phyloP scores from a whole-genome alignment of 2,329 filamentous ascomycete species.

The Thelonectria blattea region DNA sequence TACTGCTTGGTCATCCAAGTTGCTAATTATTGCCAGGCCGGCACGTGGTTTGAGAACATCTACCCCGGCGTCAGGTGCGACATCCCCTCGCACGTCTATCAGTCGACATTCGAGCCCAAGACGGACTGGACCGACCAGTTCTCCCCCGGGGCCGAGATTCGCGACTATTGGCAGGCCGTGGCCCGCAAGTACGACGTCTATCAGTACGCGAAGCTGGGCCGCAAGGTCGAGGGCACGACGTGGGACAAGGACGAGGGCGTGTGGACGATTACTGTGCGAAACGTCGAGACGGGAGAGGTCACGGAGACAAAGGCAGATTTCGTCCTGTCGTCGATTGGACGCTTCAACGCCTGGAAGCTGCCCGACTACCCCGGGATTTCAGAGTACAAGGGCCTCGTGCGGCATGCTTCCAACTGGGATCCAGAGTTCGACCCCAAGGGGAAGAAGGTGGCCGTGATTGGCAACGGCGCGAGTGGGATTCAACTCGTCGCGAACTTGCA shows the following conservation, averaged over 20 bases:
- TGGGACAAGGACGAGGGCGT: conserved; percentile 60
- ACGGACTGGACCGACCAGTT: conserved; percentile 73
- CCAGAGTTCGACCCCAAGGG: conserved; percentile 53
- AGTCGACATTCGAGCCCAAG: conserved; percentile 71
- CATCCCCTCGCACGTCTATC: conserved; percentile 73
- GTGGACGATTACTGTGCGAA: conserved; percentile 61
- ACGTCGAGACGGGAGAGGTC: conserved; percentile 46
- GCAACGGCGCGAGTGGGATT: conserved; percentile 67
- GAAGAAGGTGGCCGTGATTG: conserved; percentile 64
- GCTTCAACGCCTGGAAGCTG: conserved; percentile 70
- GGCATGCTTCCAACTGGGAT: conserved; percentile 69
- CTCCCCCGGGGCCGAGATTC: conserved; percentile 70
- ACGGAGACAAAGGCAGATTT: conserved; percentile 61
- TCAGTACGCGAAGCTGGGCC: conserved; percentile 59
- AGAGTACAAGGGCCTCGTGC: conserved; percentile 59
- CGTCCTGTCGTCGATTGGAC: conserved; percentile 67
- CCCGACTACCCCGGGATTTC: conserved; percentile 65
- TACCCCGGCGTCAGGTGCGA: conserved; percentile 73
- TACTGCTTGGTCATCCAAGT: neutral
- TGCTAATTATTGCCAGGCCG: conserved; percentile 44
- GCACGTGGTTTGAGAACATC: conserved; percentile 61
- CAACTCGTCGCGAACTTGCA: conserved; percentile 63
- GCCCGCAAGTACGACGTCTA: conserved; percentile 71
- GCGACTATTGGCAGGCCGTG: conserved; percentile 68
- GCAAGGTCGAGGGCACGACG: conserved; percentile 58